These are phyloP conservation scores for Acorus gramineus DNA, from an alignment of 106 monocot species.

Conservation along the genomic window DNA sequence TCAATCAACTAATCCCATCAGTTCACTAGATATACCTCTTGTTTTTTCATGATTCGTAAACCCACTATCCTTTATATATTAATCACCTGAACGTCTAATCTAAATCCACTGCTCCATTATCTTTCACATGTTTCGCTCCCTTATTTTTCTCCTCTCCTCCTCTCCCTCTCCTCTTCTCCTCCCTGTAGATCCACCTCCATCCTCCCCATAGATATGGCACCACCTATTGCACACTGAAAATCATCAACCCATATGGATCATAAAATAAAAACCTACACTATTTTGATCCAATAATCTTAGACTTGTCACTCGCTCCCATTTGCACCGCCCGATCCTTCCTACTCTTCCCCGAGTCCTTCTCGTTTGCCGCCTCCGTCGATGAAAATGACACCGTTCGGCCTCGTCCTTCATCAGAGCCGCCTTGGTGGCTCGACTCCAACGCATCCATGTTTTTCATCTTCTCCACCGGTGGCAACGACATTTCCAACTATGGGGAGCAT, in stretches of 20 bases:
- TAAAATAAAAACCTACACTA: conserved; percentile 33
- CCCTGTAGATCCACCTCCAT: too few relatives aligned
- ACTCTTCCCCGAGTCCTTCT: conserved; percentile 26
- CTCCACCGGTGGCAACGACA: neutral
- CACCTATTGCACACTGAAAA: too few relatives aligned
- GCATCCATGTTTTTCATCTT: neutral
- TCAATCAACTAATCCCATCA: too few relatives aligned
- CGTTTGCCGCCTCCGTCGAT: conserved; percentile 47
- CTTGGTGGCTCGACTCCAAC: neutral
- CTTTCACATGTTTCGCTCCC: too few relatives aligned
- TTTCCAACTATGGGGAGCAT: conserved; percentile 1
- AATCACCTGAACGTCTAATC: too few relatives aligned
- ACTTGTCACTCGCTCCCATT: conserved; percentile 21
- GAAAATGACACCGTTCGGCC: conserved; percentile 68
- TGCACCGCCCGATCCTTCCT: conserved; percentile 22
- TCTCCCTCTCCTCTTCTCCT: too few relatives aligned
- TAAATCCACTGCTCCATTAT: too few relatives aligned
- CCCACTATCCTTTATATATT: too few relatives aligned
- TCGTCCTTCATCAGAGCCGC: conserved; percentile 1
- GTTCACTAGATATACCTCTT: too few relatives aligned
- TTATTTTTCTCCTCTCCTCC: too few relatives aligned
- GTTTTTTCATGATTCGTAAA: too few relatives aligned
- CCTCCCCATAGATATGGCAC: too few relatives aligned
- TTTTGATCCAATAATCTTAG: conserved; percentile 23
- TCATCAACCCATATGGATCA: neutral